Conservation (phyloP, 2,329 filamentous ascomycete species). For the Ophiostoma fasciatum region DNA sequence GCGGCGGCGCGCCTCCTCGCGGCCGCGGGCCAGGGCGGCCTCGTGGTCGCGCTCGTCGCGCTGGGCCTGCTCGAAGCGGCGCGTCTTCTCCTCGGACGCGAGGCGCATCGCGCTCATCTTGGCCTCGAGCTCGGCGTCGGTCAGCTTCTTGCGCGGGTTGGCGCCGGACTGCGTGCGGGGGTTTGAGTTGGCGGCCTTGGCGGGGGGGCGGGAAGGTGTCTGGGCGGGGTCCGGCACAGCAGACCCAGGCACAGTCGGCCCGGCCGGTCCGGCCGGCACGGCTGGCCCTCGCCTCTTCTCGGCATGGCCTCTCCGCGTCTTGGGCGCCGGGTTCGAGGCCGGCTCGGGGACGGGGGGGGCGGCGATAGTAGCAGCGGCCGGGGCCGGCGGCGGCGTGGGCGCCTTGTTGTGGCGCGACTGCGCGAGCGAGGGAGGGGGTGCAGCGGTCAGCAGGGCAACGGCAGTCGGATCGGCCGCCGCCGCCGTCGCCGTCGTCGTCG, state of each 20-base stretch:
- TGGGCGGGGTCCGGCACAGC: too few species aligned
- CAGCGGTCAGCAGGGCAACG: background rate
- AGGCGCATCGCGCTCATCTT: slow-evolving; percentile 50
- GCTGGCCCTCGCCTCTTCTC: background rate
- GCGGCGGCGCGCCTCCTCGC: slow-evolving; percentile 38
- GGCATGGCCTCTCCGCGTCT: background rate
- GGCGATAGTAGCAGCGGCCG: background rate
- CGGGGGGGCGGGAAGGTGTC: too few species aligned
- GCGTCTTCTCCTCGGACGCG: slow-evolving; percentile 40
- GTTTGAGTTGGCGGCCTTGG: slow-evolving; percentile 2
- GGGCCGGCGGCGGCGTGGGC: slow-evolving; percentile 5
- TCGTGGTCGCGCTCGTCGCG: slow-evolving; percentile 41
- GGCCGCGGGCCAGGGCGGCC: slow-evolving; percentile 36
- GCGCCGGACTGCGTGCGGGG: slow-evolving; percentile 36
- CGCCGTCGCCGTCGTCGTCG: background rate
- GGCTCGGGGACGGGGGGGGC: too few species aligned
- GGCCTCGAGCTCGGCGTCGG: slow-evolving; percentile 40
- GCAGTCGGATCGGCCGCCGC: background rate
- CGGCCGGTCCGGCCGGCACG: too few species aligned
- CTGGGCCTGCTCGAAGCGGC: slow-evolving; percentile 43
- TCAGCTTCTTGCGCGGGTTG: slow-evolving; percentile 45
- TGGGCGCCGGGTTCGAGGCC: too few species aligned
- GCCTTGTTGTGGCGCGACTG: slow-evolving; percentile 12
- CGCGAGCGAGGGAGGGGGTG: slow-evolving; percentile 9
- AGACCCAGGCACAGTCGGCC: too few species aligned